Conservation (phyloP, 2,329 filamentous ascomycete genomes). For the Diaporthe capsici region DNA sequence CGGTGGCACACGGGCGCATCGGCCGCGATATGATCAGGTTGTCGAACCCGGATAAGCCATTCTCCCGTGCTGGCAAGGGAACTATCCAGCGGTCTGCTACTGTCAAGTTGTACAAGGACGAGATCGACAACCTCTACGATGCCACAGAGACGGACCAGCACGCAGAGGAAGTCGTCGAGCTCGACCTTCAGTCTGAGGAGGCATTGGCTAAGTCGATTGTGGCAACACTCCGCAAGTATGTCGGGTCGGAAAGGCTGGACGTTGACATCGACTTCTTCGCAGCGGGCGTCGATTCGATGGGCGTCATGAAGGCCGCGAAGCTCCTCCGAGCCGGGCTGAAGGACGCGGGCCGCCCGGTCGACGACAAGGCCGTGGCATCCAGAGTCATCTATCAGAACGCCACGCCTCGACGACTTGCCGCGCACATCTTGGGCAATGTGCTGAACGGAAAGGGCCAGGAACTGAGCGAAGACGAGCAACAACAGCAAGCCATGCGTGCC, state of each 20-base stretch:
- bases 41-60: constrained; percentile 57
- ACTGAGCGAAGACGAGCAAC: constrained; percentile 39
- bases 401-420: constrained; percentile 47
- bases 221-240: constrained; percentile 42
- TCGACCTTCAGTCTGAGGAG: constrained; percentile 46
- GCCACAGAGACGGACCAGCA: constrained; percentile 42
- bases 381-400: constrained; percentile 50
- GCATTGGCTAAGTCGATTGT: constrained; percentile 47
- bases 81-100: constrained; percentile 59
- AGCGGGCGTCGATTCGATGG: constrained; percentile 57
- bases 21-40: constrained; percentile 56
- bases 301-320: constrained; percentile 50
- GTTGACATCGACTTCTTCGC: constrained; percentile 54
- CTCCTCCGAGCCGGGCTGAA: constrained; percentile 44
- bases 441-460: constrained; percentile 32
- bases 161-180: constrained; percentile 29
- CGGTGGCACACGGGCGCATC: constrained; percentile 62
- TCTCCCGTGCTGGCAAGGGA: constrained; percentile 61
- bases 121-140: constrained; percentile 59
- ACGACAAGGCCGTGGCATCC: constrained; percentile 43
- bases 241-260: constrained; percentile 41
- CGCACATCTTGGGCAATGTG: constrained; percentile 41
- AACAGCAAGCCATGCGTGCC: constrained; percentile 38
- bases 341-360: constrained; percentile 40
- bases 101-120: constrained; percentile 56